Evolutionary conservation across 2,329 filamentous ascomycete species (phyloP).

Genomic region (Cucurbitaria berberidis): DNA sequence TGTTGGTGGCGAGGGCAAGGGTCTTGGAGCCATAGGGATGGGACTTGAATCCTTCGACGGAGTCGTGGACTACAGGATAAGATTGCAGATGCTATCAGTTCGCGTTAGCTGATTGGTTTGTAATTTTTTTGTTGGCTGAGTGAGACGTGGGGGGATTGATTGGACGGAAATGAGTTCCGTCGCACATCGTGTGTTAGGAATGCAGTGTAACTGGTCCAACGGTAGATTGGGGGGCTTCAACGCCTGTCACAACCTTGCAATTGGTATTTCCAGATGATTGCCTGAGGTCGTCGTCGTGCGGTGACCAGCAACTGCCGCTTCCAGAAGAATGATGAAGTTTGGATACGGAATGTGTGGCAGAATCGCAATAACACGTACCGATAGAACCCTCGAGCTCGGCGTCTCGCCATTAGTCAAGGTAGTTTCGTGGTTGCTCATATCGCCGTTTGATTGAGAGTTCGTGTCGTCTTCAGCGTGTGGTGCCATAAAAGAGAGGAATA

Average conservation of each 20-base stretch:
- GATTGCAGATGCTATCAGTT: conserved; percentile 74
- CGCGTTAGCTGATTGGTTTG: conserved; percentile 11
- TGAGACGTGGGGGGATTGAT: conserved; percentile 11
- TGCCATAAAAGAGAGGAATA: conserved; percentile 26
- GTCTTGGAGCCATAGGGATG: conserved; percentile 86
- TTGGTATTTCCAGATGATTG: neutral
- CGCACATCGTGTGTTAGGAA: conserved; percentile 11
- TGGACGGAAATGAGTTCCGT: conserved; percentile 9
- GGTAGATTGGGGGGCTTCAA: conserved; percentile 11
- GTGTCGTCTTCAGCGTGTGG: conserved; percentile 43
- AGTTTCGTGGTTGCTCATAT: conserved; percentile 37
- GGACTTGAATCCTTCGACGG: conserved; percentile 77
- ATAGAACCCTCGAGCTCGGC: conserved; percentile 47
- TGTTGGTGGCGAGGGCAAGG: conserved; percentile 73
- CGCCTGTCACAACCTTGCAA: conserved; percentile 4
- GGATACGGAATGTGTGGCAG: neutral
- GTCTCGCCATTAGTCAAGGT: conserved; percentile 51
- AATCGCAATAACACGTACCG: conserved; percentile 36
- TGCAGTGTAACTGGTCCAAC: conserved; percentile 10
- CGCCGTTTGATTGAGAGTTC: conserved; percentile 29
- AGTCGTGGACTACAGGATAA: conserved; percentile 83
- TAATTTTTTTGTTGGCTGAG: conserved; percentile 4
- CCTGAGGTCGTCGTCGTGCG: neutral
- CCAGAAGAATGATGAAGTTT: neutral
- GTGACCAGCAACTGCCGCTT: neutral